Evolutionary conservation across 1,284 basidiomycete genomes (phyloP), one percentile per base, ranked within the genome.

Genomic region (Ustilago hordei): DNA sequence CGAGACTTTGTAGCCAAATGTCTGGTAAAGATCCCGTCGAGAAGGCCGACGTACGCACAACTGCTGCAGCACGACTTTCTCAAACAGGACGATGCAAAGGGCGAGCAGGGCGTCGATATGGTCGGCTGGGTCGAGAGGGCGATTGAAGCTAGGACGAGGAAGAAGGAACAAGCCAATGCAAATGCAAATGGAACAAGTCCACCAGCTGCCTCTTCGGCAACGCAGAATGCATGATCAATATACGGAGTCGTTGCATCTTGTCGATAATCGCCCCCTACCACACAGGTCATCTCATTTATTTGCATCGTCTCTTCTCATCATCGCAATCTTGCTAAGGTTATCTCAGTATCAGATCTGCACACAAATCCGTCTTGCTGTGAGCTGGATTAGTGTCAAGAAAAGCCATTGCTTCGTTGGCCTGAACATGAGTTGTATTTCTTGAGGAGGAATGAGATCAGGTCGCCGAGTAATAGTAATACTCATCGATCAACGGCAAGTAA

Each of bases 401-500:
- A 28, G 23, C 23, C 23, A 28, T 28, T 28, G 23, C 23, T 11
- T 39, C 3, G 15, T 5, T 11, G 38, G 38, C 11, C 2, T 39
- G 15, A 34, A 32, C 50, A 53, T 4, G 15, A 15, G 8, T 34
- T 32, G 11, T 52, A 28, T 28, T 28, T 28, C 23, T 28, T 28
- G 23, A 28, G 23, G 23, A 28, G 23, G 28, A 23, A 53, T 13
- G 7, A 19, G 7, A 9, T 52, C 23, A 60, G 2, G 58, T 52
- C 4, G 81, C 69, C 8, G 78, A 77, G 47, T 81, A 97, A 88
- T 95, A 97, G 88, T 96, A 92, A 88, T 96, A 96, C 85, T 95
- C 93, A 86, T 98, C 93, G 75, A 98, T 94, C 81, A 98, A 88
- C 11, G 94, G 94, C 75, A 97, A 90, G 92, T 95, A 98, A 83